phyloP scores from a whole-genome alignment of 1,284 basidiomycete species.

The Puccinia brachypodii region DNA sequence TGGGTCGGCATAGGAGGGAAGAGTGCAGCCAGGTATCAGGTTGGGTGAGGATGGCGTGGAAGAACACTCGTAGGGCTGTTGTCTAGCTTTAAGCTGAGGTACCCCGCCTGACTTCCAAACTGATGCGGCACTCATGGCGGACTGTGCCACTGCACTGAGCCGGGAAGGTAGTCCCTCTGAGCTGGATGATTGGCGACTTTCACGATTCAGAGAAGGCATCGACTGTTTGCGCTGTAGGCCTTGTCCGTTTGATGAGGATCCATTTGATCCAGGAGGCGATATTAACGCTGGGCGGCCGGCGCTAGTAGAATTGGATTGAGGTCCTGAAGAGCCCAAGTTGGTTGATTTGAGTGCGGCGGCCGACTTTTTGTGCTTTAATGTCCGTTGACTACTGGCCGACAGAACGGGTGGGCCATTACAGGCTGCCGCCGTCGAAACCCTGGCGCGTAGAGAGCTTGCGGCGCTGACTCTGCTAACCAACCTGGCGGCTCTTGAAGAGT shows the following conservation, averaged over 20 bases:
- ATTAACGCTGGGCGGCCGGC: slow-evolving; percentile 3
- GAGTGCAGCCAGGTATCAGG: slow-evolving; percentile 9
- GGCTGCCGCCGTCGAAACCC: slow-evolving; percentile 6
- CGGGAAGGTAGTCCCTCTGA: not conserved
- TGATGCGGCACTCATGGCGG: slow-evolving; percentile 17
- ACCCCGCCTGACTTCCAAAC: slow-evolving; percentile 14
- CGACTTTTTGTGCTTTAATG: slow-evolving; percentile 45
- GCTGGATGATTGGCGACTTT: not conserved
- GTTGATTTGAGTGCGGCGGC: slow-evolving; percentile 26
- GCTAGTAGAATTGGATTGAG: slow-evolving; percentile 4
- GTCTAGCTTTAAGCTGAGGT: slow-evolving; percentile 17
- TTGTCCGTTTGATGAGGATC: slow-evolving; percentile 2
- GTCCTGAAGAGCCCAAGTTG: slow-evolving; percentile 17
- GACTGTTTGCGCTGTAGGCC: slow-evolving; percentile 42
- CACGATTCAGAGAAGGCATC: slow-evolving; percentile 37
- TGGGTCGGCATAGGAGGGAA: slow-evolving; percentile 26
- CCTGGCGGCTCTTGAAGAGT: not conserved
- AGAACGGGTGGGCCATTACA: slow-evolving; percentile 19
- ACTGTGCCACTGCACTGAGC: not conserved
- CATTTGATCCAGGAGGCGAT: slow-evolving; percentile 16
- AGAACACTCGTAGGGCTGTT: slow-evolving; percentile 15
- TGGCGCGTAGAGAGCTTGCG: slow-evolving; percentile 9
- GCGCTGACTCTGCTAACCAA: not conserved
- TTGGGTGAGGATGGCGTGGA: slow-evolving; percentile 1
- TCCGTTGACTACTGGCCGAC: slow-evolving; percentile 16